These are phyloP conservation scores for Monilinia aucupariae DNA, from an alignment of 2,329 filamentous ascomycete species.

Conservation along the genomic window DNA sequence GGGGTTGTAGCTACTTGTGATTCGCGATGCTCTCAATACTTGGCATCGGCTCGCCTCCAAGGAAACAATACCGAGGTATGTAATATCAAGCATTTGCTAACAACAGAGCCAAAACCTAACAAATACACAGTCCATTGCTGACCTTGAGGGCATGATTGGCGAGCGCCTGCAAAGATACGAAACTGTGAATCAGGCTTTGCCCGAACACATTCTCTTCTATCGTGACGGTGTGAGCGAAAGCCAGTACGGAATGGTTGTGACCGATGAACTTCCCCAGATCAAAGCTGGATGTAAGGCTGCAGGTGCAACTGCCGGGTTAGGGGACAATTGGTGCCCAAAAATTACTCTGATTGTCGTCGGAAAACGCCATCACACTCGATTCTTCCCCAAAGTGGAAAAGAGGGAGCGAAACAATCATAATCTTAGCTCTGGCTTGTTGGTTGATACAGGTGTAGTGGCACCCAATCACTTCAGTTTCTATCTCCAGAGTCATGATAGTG, in stretches of 20 bases:
- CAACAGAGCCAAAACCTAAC: neutral
- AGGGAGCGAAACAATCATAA: too few species aligned
- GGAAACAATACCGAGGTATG: constrained; percentile 70
- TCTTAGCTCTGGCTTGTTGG: neutral
- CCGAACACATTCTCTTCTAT: constrained; percentile 32
- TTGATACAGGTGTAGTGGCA: neutral
- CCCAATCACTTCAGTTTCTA: constrained; percentile 4
- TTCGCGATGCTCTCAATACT: constrained; percentile 66
- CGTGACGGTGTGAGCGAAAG: constrained; percentile 37
- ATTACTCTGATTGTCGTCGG: neutral
- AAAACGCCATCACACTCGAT: constrained; percentile 9
- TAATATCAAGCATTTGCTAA: neutral
- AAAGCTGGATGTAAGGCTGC: constrained; percentile 20
- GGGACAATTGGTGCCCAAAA: too few species aligned
- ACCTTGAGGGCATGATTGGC: constrained; percentile 17
- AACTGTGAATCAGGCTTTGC: too few species aligned
- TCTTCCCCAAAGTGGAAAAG: neutral
- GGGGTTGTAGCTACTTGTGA: constrained; percentile 73
- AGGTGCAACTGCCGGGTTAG: too few species aligned
- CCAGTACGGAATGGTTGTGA: constrained; percentile 32
- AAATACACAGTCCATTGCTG: constrained; percentile 37
- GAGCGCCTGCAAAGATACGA: too few species aligned
- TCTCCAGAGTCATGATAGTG: constrained; percentile 6
- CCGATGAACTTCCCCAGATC: constrained; percentile 32
- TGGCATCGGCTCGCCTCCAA: constrained; percentile 64